Percentiles rank a stretch among this genome's conserved stretches.
Evolutionary conservation across 2,329 filamentous ascomycete genomes (phyloP).

Genomic region (Fusarium metavorans): DNA sequence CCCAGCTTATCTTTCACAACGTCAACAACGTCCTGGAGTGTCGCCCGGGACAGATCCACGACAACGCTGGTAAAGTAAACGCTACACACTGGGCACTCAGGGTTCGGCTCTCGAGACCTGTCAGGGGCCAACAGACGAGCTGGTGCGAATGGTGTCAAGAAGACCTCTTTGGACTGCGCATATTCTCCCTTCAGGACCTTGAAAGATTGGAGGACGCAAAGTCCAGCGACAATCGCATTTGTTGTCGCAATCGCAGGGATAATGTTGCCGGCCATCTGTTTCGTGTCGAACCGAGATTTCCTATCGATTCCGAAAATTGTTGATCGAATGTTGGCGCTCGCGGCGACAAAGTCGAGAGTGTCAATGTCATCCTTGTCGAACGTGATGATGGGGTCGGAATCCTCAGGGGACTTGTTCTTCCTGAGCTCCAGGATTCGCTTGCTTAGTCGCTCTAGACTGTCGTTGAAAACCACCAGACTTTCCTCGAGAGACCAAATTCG

Average conservation of each 20-base stretch:
- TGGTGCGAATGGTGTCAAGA: constrained; percentile 76
- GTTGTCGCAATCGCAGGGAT: constrained; percentile 98
- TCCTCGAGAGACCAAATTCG: constrained; percentile 84
- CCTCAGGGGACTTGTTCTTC: constrained; percentile 58
- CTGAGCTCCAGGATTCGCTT: constrained; percentile 77
- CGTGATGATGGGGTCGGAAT: constrained; percentile 74
- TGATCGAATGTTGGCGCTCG: constrained; percentile 90
- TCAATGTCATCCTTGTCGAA: constrained; percentile 99
- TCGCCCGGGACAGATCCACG: constrained; percentile 78
- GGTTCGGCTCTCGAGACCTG: constrained; percentile 74
- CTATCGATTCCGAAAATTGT: constrained; percentile 88
- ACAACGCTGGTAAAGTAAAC: constrained; percentile 75
- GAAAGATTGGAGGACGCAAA: constrained; percentile 93
- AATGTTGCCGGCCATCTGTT: constrained; percentile 99
- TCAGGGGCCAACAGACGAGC: constrained; percentile 71
- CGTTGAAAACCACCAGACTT: constrained; percentile 86
- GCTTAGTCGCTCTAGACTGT: constrained; percentile 83
- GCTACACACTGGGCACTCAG: constrained; percentile 85
- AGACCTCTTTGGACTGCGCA: constrained; percentile 82
- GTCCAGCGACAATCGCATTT: constrained; percentile 93
- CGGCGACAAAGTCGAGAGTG: constrained; percentile 92
- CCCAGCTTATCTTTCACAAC: constrained; percentile 78
- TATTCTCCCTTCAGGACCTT: constrained; percentile 85
- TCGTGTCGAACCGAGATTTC: constrained; percentile 95
- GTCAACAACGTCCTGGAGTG: constrained; percentile 83